Evolutionary conservation across 805 yeast genomes (phyloP), one percentile per base, ranked within the genome.

Genomic region (Maudiozyma barnettii): DNA sequence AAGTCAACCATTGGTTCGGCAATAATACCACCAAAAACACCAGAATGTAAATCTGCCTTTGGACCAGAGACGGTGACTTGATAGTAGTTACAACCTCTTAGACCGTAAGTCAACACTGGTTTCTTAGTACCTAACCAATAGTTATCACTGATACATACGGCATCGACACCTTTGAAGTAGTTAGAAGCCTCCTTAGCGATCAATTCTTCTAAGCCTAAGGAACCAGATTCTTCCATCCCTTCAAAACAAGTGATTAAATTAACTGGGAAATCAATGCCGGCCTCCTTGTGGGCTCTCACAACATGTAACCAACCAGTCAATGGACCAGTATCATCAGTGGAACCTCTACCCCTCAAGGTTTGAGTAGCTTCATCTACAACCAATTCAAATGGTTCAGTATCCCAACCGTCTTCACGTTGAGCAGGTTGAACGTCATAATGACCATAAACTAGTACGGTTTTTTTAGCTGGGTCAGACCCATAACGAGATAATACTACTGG

Each of bases 341-440:
- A 73, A 40, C 99, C 99, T 68, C 99, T 81, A 43, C 97, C 99
- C 59, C 77, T 79, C 60, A 93, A 72, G 53, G 83, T 75, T 44
- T 74, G 83, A 53, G 79, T 82, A 54, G 78, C 78, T 63, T 81
- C 86, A 49, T 71, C 69, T 44, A 72, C 70, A 51, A 77, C 75
- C 60, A 93, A 70, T 47, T 70, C 72, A 69, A 93, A 93, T 9
- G 99, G 99, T 52, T 90, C 96, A 39, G 93, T 78, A 59, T 75
- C 72, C 99, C 99, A 93, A 37, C 99, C 99, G 64, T 93, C 99
- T 57, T 84, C 95, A 49, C 71, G 55, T 29, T 76, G 69, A 16
- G 99, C 99, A 10, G 99, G 99, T 72, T 93, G 99, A 52, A 93
- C 99, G 60, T 93, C 99, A 68, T 91, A 91, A 66, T 93, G 99